phyloP scores from a whole-genome alignment of 805 yeast species.

The Saccharomycopsis sp. region DNA sequence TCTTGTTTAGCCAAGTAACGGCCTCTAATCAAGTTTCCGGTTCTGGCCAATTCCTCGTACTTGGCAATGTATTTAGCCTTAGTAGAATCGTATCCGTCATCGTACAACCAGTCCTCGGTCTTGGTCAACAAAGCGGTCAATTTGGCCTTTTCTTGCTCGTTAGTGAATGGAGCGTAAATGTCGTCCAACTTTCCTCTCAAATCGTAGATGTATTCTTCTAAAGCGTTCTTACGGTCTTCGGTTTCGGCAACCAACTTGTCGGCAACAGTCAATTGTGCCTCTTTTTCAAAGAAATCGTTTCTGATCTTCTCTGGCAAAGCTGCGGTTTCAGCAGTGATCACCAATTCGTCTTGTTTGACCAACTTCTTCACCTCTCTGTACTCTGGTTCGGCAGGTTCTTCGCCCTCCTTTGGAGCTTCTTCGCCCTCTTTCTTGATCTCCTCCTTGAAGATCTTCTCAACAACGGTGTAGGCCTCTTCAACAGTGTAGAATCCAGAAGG shows the following conservation, averaged over 20 bases:
- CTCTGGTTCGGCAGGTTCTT: conserved; percentile 71
- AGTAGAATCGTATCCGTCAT: conserved; percentile 92
- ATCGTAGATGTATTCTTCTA: conserved; percentile 97
- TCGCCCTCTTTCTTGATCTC: conserved; percentile 65
- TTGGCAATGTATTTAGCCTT: conserved; percentile 97
- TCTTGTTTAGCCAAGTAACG: conserved; percentile 91
- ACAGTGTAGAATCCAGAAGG: conserved; percentile 93
- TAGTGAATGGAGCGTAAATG: conserved; percentile 79
- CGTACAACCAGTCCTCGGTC: conserved; percentile 98
- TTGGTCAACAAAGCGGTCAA: conserved; percentile 65
- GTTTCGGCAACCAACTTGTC: conserved; percentile 98
- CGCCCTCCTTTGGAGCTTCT: conserved; percentile 34
- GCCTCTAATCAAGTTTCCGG: conserved; percentile 93
- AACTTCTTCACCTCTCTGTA: conserved; percentile 86
- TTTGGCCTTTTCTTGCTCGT: conserved; percentile 80
- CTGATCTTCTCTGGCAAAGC: conserved; percentile 52
- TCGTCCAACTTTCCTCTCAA: conserved; percentile 96
- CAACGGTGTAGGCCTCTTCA: conserved; percentile 92
- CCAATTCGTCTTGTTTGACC: conserved; percentile 82
- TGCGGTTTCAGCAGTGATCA: conserved; percentile 52
- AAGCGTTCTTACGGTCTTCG: conserved; percentile 96
- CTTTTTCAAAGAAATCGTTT: conserved; percentile 68
- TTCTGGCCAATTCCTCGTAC: conserved; percentile 92
- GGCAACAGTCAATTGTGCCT: conserved; percentile 74
- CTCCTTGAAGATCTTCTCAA: conserved; percentile 86